Base-by-base conservation (phyloP, 129 eudicot genomes). In the Heracleum sosnowskyi region DNA sequence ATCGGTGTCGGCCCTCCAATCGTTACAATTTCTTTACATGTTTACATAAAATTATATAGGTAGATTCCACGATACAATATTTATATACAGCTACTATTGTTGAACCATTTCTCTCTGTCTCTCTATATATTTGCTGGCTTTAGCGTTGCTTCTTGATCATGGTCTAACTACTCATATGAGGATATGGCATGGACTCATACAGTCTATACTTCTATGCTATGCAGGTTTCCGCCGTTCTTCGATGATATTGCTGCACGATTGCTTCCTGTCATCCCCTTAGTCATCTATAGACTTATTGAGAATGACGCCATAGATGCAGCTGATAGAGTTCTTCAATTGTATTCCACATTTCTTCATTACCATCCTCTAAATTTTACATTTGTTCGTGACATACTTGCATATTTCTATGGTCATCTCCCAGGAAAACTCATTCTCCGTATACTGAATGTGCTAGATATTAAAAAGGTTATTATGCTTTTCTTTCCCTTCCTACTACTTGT, bases 221-320 rank as follows among this genome's bases (percentile, higher is more conserved):
- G 79, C 83, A 95, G 98, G 88, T 91, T 84, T 80, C 98, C 97
- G 35, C 87, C 93, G 22, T 91, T 90, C 82, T 95, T 95, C 41
- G 98, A 95, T 83, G 98, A 95, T 78, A 92, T 91, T 39, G 97
- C 96, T 22, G 97, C 97, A 53, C 96, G 98, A 40, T 77, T 95
- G 82, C 94, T 95, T 44, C 98, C 98, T 33, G 90, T 95, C 74
- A 90, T 95, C 80, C 98, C 98, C 77, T 81, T 90, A 40, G 84
- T 95, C 84, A 89, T 95, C 72, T 95, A 91, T 78, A 81, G 98
- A 62, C 93, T 95, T 35, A 91, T 95, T 41, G 98, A 95, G 83
- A 95, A 95, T 51, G 98, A 95, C 76, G 96, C 94, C 60, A 81
- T 83, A 70, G 98, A 95, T 76, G 91, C 91, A 41, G 96, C 94